Conservation (phyloP, 2,329 filamentous ascomycete species). For the Neonectria ditissima region DNA sequence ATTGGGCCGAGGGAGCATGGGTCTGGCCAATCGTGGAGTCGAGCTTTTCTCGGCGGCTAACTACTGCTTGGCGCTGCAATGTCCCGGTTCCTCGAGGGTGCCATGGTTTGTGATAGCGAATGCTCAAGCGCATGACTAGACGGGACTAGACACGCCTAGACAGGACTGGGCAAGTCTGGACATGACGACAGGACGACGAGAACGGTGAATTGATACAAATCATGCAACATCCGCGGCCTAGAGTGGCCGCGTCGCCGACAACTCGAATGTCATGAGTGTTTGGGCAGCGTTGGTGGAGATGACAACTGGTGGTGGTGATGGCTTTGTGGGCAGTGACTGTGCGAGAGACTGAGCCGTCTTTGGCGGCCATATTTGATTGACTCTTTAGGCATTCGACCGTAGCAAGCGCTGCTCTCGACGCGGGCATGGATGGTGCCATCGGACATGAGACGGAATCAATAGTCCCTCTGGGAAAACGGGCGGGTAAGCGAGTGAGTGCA, state of each 20-base stretch:
- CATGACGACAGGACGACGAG: conserved; percentile 34
- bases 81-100: conserved; percentile 21
- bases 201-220: conserved; percentile 40
- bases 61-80: conserved; percentile 35
- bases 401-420: conserved; percentile 9
- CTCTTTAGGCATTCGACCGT: not conserved
- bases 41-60: conserved; percentile 44
- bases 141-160: conserved; percentile 3
- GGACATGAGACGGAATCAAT: conserved; percentile 16
- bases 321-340: not conserved
- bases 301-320: conserved; percentile 18
- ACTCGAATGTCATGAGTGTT: conserved; percentile 27
- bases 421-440: conserved; percentile 15
- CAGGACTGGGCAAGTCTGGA: conserved; percentile 29
- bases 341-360: conserved; percentile 15
- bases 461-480: conserved; percentile 20
- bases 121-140: conserved; percentile 38
- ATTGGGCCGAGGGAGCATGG: conserved; percentile 38
- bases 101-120: conserved; percentile 39
- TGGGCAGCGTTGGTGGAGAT: conserved; percentile 4
- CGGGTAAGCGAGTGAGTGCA: conserved; percentile 26
- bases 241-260: conserved; percentile 27
- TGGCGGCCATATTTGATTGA: conserved; percentile 19
- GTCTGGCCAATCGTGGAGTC: conserved; percentile 37
- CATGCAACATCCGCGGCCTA: conserved; percentile 37